Evolutionary conservation across 352 stramenopile species (phyloP).

Genomic region (Pythium dissotocum): DNA sequence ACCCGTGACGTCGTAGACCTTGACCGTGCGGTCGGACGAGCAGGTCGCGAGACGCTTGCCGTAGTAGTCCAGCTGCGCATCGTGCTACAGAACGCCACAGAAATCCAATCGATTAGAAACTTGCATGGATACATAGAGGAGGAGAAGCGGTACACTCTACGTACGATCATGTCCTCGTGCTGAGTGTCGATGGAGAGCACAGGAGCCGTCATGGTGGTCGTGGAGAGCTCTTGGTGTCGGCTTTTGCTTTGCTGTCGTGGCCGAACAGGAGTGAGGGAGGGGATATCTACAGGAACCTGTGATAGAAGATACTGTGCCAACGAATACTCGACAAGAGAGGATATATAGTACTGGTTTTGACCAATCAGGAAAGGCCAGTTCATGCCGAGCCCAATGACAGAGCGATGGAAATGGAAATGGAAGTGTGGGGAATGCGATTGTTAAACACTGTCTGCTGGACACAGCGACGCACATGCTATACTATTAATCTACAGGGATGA

Average conservation of each 20-base stretch:
- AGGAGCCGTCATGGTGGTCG: slow-evolving; percentile 71
- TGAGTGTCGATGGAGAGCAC: slow-evolving; percentile 95
- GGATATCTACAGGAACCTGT: slow-evolving; percentile 15
- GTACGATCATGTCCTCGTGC: slow-evolving; percentile 97
- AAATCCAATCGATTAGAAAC: background rate
- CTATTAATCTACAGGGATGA: background rate
- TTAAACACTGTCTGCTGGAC: background rate
- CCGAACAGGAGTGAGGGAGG: slow-evolving; percentile 20
- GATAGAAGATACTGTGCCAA: background rate
- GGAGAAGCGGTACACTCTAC: slow-evolving; percentile 10
- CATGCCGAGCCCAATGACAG: slow-evolving; percentile 14
- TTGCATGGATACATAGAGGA: background rate
- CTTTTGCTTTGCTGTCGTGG: slow-evolving; percentile 25
- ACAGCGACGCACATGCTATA: slow-evolving; percentile 7
- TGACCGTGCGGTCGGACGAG: slow-evolving; percentile 97
- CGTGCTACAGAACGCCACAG: slow-evolving; percentile 72
- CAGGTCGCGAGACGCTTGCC: slow-evolving; percentile 98
- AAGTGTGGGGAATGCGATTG: background rate
- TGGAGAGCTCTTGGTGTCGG: slow-evolving; percentile 1
- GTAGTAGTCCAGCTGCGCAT: slow-evolving; percentile 99
- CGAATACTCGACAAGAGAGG: slow-evolving; percentile 10
- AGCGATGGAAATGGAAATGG: slow-evolving; percentile 5
- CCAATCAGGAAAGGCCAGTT: slow-evolving; percentile 37
- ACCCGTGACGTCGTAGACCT: slow-evolving; percentile 95
- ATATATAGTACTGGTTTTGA: slow-evolving; percentile 3